Evolutionary conservation across 2,329 filamentous ascomycete genomes (phyloP), one percentile per base, ranked within the genome.

Genomic region (Ilyonectria destructans): DNA sequence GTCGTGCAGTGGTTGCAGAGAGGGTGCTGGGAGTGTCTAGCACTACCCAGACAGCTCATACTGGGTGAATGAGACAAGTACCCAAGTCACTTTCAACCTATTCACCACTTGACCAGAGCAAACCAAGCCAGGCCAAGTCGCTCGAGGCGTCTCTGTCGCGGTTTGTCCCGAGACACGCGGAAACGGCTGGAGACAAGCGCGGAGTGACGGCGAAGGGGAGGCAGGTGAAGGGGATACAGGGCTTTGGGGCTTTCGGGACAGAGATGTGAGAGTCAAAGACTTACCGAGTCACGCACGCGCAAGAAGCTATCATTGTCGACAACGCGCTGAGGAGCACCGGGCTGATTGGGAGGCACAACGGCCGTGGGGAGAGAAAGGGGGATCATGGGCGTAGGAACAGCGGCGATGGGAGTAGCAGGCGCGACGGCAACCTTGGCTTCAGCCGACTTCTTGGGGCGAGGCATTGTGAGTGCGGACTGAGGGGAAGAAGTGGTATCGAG

Each of bases 281-380:
- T 88, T 91, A 97, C 94, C 80, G 90, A 91, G 80, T 97, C 94
- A 77, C 94, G 90, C 56, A 95, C 94, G 78, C 91, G 88, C 68
- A 93, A 88, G 80, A 96, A 96, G 80, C 93, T 92, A 66, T 94
- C 91, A 65, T 92, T 87, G 69, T 94, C 90, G 71, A 93, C 89
- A 48, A 85, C 77, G 65, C 80, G 80, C 68, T 80, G 76, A 58
- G 76, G 74, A 58, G 73, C 65, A 33, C 69, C 63, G 43, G 67
- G 61, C 31, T 69, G 70, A 9, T 69, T 73, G 8, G 68, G 70
- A 61, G 71, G 62, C 49, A 65, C 71, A 62, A 74, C 52, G 17
- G 70, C 60, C 17, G 65, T 55, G 21, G 75, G 71, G 71, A 82
- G 61, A 13, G 74, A 71, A 70, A 82, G 79, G 26, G 83, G 78